These are phyloP conservation scores for Candida caryicola DNA, from an alignment of 805 yeast species.

Conservation along the genomic window DNA sequence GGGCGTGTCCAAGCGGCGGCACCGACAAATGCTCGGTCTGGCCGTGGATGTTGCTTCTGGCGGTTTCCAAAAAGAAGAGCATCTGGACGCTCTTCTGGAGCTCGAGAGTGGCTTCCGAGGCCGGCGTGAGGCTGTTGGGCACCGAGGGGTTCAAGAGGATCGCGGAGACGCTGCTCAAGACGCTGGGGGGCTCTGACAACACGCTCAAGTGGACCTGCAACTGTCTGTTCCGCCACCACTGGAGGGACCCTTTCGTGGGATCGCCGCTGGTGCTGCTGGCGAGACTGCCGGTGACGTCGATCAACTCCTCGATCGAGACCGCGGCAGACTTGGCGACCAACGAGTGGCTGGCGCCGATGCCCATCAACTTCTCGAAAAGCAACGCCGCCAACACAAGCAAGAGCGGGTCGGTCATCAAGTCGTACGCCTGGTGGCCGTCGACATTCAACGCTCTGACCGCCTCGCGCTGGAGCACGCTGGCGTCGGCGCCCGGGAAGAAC, in stretches of 20 bases:
- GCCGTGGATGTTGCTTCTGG: constrained; percentile 61
- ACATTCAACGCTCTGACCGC: constrained; percentile 44
- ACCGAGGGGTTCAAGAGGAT: constrained; percentile 34
- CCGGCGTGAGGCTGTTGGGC: constrained; percentile 27
- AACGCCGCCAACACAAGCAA: constrained; percentile 28
- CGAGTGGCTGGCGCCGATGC: constrained; percentile 37
- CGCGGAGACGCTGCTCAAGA: constrained; percentile 42
- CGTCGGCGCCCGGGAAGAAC: constrained; percentile 25
- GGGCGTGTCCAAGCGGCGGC: constrained; percentile 54
- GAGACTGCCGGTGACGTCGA: constrained; percentile 12
- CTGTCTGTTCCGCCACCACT: constrained; percentile 78
- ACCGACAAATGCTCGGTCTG: constrained; percentile 61
- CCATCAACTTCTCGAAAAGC: constrained; percentile 42
- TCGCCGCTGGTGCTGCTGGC: constrained; percentile 13
- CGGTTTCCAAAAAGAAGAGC: constrained; percentile 60
- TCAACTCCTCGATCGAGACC: constrained; percentile 25
- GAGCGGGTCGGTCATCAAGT: constrained; percentile 39
- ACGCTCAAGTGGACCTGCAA: constrained; percentile 62
- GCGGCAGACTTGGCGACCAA: constrained; percentile 29
- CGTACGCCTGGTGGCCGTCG: constrained; percentile 73
- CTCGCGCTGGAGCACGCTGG: constrained; percentile 19
- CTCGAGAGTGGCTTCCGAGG: constrained; percentile 28
- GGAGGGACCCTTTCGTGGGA: constrained; percentile 45
- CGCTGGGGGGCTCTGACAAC: constrained; percentile 60
- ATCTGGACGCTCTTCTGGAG: constrained; percentile 39